A percentile compares a stretch with the other conserved stretches of the same genome.
Conservation (phyloP, 2,329 filamentous ascomycete species). For the Leptographium flavum region DNA sequence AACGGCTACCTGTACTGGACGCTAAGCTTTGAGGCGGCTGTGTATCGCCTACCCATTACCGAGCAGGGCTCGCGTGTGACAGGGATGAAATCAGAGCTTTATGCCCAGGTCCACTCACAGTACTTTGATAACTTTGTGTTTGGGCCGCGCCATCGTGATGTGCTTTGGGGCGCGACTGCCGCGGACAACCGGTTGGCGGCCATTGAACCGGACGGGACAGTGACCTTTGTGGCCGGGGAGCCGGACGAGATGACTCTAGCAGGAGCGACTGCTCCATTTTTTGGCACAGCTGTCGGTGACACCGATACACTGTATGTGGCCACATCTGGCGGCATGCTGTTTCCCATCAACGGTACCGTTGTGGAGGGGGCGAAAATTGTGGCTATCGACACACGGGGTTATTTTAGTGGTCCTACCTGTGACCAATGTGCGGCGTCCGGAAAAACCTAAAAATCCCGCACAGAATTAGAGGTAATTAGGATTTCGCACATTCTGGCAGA, state of each 20-base stretch:
- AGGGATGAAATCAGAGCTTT: background rate
- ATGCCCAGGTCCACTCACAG: background rate
- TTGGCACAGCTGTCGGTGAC: slow-evolving; percentile 4
- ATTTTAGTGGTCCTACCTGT: background rate
- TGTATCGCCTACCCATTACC: slow-evolving; percentile 11
- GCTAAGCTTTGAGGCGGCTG: slow-evolving; percentile 25
- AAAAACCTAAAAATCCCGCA: too few species aligned
- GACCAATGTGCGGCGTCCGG: too few species aligned
- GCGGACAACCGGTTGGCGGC: slow-evolving; percentile 6
- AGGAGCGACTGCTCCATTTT: slow-evolving; percentile 2
- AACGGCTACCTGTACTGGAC: slow-evolving; percentile 31
- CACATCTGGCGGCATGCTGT: slow-evolving; percentile 9
- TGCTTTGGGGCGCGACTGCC: slow-evolving; percentile 10
- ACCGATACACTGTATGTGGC: slow-evolving; percentile 12
- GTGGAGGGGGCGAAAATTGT: slow-evolving; percentile 12
- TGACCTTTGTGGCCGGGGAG: slow-evolving; percentile 1
- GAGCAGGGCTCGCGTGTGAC: slow-evolving; percentile 1
- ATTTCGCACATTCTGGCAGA: too few species aligned
- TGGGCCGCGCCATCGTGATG: background rate
- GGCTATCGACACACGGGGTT: background rate
- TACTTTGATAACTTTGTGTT: slow-evolving; percentile 13
- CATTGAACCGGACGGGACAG: slow-evolving; percentile 1
- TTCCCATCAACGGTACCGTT: slow-evolving; percentile 12
- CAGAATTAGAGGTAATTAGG: too few species aligned
- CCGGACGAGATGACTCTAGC: slow-evolving; percentile 3